Conservation (phyloP, 2,329 filamentous ascomycete species). For the Monosporascus sp. region DNA sequence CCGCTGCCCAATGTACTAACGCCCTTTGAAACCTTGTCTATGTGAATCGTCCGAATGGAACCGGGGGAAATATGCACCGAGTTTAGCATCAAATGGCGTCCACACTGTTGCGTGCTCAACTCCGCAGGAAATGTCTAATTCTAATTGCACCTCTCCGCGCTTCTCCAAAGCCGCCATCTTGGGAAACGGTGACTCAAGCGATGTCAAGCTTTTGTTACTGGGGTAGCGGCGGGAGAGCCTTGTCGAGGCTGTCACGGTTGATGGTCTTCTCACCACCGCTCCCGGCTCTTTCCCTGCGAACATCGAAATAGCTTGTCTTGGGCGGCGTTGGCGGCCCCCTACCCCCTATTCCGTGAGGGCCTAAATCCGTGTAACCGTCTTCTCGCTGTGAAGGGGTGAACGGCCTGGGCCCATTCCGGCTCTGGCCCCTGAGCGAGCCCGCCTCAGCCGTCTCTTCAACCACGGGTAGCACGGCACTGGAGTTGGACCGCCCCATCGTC, state of each 20-base stretch:
- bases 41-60: not conserved
- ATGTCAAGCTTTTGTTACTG: conserved; percentile 4
- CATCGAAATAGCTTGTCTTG: conserved; percentile 33
- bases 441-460: conserved; percentile 87
- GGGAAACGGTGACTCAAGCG: not conserved
- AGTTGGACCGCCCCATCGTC: conserved; percentile 18
- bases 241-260: conserved; percentile 55
- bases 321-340: conserved; percentile 42
- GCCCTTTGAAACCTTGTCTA: not conserved
- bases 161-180: no score
- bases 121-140: no score
- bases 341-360: conserved; percentile 25
- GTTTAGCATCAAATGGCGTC: not conserved
- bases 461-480: conserved; percentile 59
- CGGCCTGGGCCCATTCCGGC: conserved; percentile 33
- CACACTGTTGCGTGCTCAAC: not conserved
- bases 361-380: conserved; percentile 29
- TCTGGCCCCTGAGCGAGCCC: conserved; percentile 58
- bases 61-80: not conserved
- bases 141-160: no score
- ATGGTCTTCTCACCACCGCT: conserved; percentile 26
- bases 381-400: conserved; percentile 29
- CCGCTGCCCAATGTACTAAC: not conserved
- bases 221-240: conserved; percentile 54
- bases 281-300: conserved; percentile 20